Evolutionary conservation across 495 filamentous ascomycete genomes (phyloP).

Genomic region (Chaetomium cochliodes): DNA sequence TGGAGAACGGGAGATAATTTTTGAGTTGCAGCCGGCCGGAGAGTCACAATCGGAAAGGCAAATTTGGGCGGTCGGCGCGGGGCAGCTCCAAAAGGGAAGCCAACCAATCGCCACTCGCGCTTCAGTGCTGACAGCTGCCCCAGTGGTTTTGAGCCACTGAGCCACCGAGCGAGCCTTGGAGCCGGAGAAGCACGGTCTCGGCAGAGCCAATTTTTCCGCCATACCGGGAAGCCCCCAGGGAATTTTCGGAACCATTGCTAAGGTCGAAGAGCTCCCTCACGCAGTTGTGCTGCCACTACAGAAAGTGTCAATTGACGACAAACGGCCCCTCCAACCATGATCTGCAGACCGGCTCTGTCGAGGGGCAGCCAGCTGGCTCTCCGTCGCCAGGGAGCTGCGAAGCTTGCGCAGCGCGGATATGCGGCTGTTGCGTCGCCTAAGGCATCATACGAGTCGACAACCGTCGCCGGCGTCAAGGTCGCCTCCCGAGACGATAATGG

Average conservation of each 20-base stretch:
- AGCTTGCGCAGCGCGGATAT: slow-evolving; percentile 62
- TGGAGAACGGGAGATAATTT: slow-evolving; percentile 23
- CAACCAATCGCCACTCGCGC: slow-evolving; percentile 24
- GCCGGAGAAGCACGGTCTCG: slow-evolving; percentile 25
- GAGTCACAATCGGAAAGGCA: slow-evolving; percentile 10
- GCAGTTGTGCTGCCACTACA: slow-evolving; percentile 32
- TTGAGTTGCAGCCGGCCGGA: slow-evolving; percentile 25
- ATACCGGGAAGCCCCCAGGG: slow-evolving; percentile 33
- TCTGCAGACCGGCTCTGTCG: slow-evolving; percentile 76
- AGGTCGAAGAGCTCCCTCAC: slow-evolving; percentile 32
- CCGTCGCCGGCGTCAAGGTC: slow-evolving; percentile 83
- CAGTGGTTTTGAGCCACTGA: not conserved
- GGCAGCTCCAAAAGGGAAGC: slow-evolving; percentile 20
- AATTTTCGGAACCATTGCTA: slow-evolving; percentile 38
- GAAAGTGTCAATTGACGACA: slow-evolving; percentile 49
- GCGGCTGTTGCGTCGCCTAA: slow-evolving; percentile 73
- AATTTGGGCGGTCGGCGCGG: slow-evolving; percentile 26
- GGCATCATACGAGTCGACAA: slow-evolving; percentile 83
- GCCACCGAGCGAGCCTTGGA: not conserved
- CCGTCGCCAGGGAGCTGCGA: slow-evolving; percentile 60
- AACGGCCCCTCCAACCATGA: slow-evolving; percentile 62
- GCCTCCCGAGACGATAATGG: slow-evolving; percentile 83
- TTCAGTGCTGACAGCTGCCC: slow-evolving; percentile 25
- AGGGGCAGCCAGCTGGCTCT: slow-evolving; percentile 75
- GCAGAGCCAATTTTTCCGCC: slow-evolving; percentile 39